A percentile compares a stretch with the other conserved stretches of the same genome.
These are phyloP conservation scores for Hibiscus syriacus DNA, from an alignment of 345 rosid genomes.

Conservation along the genomic window DNA sequence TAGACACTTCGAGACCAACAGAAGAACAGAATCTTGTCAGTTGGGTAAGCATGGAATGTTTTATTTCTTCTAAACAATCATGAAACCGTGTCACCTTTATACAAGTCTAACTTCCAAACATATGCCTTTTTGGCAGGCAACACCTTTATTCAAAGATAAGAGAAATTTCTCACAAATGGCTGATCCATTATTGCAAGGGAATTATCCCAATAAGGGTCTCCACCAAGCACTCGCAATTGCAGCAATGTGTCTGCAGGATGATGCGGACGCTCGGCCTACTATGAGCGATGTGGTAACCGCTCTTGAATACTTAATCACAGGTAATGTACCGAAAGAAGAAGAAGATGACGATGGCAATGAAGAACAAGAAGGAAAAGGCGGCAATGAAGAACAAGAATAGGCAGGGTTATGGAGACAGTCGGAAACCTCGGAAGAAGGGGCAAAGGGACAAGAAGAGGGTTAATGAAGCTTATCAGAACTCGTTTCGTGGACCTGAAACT, in stretches of 20 bases:
- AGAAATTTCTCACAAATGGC: constrained; percentile 57
- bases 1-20: constrained; percentile 49
- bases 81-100: background rate
- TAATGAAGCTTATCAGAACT: background rate
- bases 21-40: constrained; percentile 61
- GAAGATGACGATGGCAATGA: background rate
- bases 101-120: background rate
- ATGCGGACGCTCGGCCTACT: constrained; percentile 49
- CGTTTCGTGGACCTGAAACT: background rate
- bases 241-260: constrained; percentile 85
- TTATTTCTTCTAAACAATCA: background rate
- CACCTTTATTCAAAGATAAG: constrained; percentile 59
- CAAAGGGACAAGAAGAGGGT: background rate
- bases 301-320: constrained; percentile 45
- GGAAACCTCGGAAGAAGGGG: background rate
- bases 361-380: background rate
- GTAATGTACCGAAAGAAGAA: constrained; percentile 18
- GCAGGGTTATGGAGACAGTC: background rate
- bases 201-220: constrained; percentile 49
- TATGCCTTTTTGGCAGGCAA: constrained; percentile 40
- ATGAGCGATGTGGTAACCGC: constrained; percentile 83
- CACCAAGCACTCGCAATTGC: constrained; percentile 80
- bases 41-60: constrained; percentile 42
- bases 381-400: background rate
- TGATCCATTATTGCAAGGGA: constrained; percentile 58